Evolutionary conservation across 2,329 filamentous ascomycete species (phyloP).

Genomic region (Macrophomina pseudophaseolina): DNA sequence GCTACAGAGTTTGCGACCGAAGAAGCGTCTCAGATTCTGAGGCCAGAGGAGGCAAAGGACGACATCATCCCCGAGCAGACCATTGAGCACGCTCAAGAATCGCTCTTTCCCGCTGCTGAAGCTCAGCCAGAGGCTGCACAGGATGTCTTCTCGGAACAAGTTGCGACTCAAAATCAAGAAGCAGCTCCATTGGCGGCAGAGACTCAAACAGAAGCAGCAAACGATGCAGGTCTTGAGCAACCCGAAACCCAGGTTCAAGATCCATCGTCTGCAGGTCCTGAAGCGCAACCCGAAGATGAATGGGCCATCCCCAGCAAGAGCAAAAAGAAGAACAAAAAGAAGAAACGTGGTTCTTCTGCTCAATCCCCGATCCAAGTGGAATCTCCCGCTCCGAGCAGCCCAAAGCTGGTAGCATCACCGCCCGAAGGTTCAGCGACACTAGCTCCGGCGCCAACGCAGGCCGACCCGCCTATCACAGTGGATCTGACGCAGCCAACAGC

Average conservation of each 20-base stretch:
- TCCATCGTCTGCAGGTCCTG: not conserved
- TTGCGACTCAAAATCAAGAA: too few species aligned
- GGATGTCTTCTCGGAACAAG: too few species aligned
- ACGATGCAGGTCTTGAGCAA: not conserved
- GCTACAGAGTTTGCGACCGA: too few species aligned
- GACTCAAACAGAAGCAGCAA: not conserved
- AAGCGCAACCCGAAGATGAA: slow-evolving; percentile 27
- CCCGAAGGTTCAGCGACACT: not conserved
- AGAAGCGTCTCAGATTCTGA: too few species aligned
- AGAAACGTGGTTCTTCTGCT: slow-evolving; percentile 33
- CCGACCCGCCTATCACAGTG: not conserved
- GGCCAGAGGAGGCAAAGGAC: too few species aligned
- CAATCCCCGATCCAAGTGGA: slow-evolving; percentile 15
- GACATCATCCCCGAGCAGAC: too few species aligned
- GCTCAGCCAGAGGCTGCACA: too few species aligned
- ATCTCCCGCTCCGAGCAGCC: slow-evolving; percentile 4
- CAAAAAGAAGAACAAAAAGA: slow-evolving; percentile 40
- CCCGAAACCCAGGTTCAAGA: not conserved
- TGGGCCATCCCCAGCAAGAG: slow-evolving; percentile 30
- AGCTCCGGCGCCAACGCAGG: not conserved
- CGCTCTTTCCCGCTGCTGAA: too few species aligned
- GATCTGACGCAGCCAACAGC: not conserved
- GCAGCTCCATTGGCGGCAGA: too few species aligned
- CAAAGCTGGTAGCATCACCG: not conserved
- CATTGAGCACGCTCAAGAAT: too few species aligned